These are phyloP conservation scores for Cystofilobasidium bisporidii DNA, from an alignment of 768 basidiomycete species.

Conservation along the genomic window DNA sequence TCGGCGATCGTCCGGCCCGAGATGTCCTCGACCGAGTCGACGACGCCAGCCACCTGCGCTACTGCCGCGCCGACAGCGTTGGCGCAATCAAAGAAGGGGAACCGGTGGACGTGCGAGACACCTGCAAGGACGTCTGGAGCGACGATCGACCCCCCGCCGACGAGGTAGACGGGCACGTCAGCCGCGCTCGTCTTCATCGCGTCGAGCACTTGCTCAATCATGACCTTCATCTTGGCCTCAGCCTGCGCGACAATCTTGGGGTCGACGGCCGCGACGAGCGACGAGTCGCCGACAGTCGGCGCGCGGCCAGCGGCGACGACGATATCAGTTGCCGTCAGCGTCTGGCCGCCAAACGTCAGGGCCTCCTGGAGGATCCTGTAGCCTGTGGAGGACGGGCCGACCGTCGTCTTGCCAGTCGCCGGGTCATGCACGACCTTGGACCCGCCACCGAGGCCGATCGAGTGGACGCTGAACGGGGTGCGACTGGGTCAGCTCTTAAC, in stretches of 20 bases:
- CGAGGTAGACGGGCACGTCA: conserved; percentile 53
- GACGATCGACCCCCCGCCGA: conserved; percentile 58
- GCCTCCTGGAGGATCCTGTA: conserved; percentile 48
- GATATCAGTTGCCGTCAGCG: conserved; percentile 55
- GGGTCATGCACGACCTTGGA: conserved; percentile 55
- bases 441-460: conserved; percentile 43
- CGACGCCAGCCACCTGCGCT: conserved; percentile 46
- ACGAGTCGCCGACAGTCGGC: conserved; percentile 28
- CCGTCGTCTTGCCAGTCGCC: conserved; percentile 51
- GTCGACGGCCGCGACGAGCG: conserved; percentile 35
- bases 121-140: conserved; percentile 49
- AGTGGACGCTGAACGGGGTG: conserved; percentile 49
- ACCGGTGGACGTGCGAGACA: conserved; percentile 48
- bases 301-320: conserved; percentile 43
- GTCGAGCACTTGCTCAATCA: conserved; percentile 49
- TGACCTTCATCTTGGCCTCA: conserved; percentile 43
- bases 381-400: conserved; percentile 61
- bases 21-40: background rate
- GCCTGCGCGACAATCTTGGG: conserved; percentile 38
- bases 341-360: conserved; percentile 50
- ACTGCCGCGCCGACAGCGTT: conserved; percentile 45
- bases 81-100: conserved; percentile 38
- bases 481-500: no score
- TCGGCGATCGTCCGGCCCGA: background rate
- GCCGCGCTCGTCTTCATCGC: conserved; percentile 56